Evolutionary conservation across 108 stramenopile genomes (phyloP), one percentile per base, ranked within the genome.

Genomic region (Nannochloropsis oceanica): DNA sequence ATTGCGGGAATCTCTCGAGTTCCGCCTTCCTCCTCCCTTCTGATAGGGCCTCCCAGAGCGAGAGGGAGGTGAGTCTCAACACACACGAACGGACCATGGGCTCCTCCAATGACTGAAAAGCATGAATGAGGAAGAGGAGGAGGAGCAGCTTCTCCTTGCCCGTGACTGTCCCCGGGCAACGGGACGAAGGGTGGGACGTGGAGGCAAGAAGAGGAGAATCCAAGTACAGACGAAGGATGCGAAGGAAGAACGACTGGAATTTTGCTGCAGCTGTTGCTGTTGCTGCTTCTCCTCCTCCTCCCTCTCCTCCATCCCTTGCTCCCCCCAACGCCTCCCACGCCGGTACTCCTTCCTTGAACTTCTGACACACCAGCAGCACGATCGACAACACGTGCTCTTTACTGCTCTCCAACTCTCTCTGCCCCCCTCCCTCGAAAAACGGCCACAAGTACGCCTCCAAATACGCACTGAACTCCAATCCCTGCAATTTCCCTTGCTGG

Each of bases 381-480:
- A 88, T 80, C 43, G 85, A 86, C 46, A 90, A 50, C 79, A 90
- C 43, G 81, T 90, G 89, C 42, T 84, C 88, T 43, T 34, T 42
- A 13, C 44, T 27, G 44, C 83, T 44, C 11, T 26, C 25, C 13
- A 86, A 26, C 12, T 80, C 25, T 34, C 34, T 5, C 5, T 34
- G 2, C 34, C 34, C 5, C 34, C 34, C 34, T 34, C 34, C 34
- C 80, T 84, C 80, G 79, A 88, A 90, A 83, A 86, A 59, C 27
- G 85, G 88, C 89, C 89, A 90, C n/a, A 90, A 81, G 83, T 90
- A 90, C 25, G 86, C 86, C 34, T 90, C 89, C 81, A 90, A 27
- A 88, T 86, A 90, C n/a, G 84, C 85, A 83, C 86, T 90, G 18
- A 88, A 24, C 84, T 90, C 89, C 85, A 90, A 50, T 11, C 84